phyloP scores from a whole-genome alignment of 495 filamentous ascomycete species.

The Hypoxylon rickii region DNA sequence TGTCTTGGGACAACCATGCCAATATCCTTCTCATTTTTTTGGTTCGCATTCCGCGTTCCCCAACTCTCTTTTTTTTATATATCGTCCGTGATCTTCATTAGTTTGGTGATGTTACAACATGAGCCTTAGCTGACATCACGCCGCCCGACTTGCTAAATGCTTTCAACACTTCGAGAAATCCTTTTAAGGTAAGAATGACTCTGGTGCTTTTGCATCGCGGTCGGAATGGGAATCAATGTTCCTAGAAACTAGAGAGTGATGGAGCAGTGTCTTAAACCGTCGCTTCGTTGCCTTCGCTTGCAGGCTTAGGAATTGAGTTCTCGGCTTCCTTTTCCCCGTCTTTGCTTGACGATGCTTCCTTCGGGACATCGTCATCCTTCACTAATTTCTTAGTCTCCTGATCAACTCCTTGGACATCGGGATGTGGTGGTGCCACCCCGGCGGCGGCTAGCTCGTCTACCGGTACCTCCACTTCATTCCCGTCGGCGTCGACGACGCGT shows the following conservation, averaged over 20 bases:
- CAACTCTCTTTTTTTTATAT: slow-evolving; percentile 6
- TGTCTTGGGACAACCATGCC: slow-evolving; percentile 18
- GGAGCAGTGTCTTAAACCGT: slow-evolving; percentile 29
- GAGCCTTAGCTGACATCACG: slow-evolving; percentile 16
- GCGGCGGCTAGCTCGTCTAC: slow-evolving; percentile 39
- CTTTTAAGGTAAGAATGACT: slow-evolving; percentile 2
- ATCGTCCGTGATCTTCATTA: slow-evolving; percentile 32
- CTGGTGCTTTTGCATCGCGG: slow-evolving; percentile 10
- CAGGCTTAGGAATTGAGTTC: slow-evolving; percentile 67
- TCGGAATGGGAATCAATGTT: background rate
- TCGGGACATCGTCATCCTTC: slow-evolving; percentile 49
- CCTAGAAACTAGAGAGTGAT: no score
- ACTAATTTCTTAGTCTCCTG: slow-evolving; percentile 60
- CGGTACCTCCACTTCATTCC: slow-evolving; percentile 65
- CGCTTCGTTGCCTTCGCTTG: slow-evolving; percentile 76
- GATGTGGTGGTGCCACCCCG: slow-evolving; percentile 75
- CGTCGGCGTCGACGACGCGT: slow-evolving; percentile 74
- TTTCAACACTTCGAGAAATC: slow-evolving; percentile 5
- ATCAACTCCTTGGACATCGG: slow-evolving; percentile 76
- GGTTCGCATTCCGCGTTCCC: slow-evolving; percentile 22
- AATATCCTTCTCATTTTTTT: slow-evolving; percentile 12
- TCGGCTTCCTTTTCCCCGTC: slow-evolving; percentile 65
- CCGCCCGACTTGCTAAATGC: slow-evolving; percentile 9
- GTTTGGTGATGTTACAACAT: slow-evolving; percentile 26
- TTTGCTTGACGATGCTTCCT: slow-evolving; percentile 61